These are phyloP conservation scores for Serpula lacrymans DNA, from an alignment of 768 basidiomycete genomes.

Conservation along the genomic window DNA sequence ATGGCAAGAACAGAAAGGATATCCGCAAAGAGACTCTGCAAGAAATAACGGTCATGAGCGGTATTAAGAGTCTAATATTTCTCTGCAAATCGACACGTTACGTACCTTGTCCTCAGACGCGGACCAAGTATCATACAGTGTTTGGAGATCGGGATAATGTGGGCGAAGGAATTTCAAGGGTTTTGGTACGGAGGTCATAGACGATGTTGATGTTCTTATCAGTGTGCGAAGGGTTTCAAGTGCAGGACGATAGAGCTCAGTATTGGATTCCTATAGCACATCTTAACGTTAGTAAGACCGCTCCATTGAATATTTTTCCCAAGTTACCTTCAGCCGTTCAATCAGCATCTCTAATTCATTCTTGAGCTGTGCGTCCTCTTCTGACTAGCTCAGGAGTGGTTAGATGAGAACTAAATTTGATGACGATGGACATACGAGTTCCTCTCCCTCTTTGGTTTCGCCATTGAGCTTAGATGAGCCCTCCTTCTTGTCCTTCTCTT, in stretches of 20 bases:
- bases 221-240: constrained; percentile 91
- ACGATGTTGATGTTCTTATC: constrained; percentile 94
- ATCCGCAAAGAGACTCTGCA: constrained; percentile 89
- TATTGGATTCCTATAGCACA: constrained; percentile 75
- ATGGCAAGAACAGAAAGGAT: constrained; percentile 98
- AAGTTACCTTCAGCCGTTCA: constrained; percentile 81
- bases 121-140: constrained; percentile 78
- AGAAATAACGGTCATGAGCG: constrained; percentile 5
- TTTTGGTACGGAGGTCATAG: constrained; percentile 99
- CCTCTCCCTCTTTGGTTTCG: constrained; percentile 58
- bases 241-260: constrained; percentile 80
- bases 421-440: constrained; percentile 59
- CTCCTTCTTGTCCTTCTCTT: constrained; percentile 37
- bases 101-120: constrained; percentile 73
- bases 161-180: constrained; percentile 97
- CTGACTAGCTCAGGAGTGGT: constrained; percentile 53
- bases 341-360: constrained; percentile 96
- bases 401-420: constrained; percentile 2
- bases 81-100: constrained; percentile 1
- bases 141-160: constrained; percentile 84
- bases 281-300: constrained; percentile 13
- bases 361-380: constrained; percentile 92
- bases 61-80: too few species aligned
- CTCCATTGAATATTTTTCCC: constrained; percentile 1
- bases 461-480: constrained; percentile 55